These are phyloP conservation scores for Epichloe scottii DNA, from an alignment of 2,329 filamentous ascomycete genomes.

Conservation along the genomic window DNA sequence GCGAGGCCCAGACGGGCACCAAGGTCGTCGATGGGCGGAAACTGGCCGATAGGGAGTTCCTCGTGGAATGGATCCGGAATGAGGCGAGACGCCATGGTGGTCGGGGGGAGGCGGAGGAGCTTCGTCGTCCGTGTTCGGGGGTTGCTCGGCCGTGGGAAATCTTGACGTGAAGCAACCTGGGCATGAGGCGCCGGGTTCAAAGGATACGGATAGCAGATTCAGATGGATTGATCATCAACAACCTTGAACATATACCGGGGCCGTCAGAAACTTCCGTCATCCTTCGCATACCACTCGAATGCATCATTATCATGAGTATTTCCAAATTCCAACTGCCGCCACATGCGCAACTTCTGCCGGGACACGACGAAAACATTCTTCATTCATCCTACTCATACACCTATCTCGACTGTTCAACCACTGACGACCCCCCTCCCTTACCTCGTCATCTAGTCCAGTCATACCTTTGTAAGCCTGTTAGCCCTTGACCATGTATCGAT, in stretches of 20 bases:
- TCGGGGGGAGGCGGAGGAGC: slow-evolving; percentile 27
- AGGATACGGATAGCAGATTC: too few species aligned
- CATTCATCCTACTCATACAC: not conserved
- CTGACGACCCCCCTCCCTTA: too few species aligned
- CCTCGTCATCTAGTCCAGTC: not conserved
- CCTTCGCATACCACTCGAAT: too few species aligned
- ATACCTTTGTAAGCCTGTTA: not conserved
- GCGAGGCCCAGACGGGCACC: slow-evolving; percentile 36
- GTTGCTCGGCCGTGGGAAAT: slow-evolving; percentile 26
- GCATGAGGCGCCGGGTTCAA: too few species aligned
- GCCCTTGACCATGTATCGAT: not conserved
- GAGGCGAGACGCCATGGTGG: slow-evolving; percentile 36
- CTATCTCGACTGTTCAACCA: not conserved
- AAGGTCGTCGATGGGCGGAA: slow-evolving; percentile 36
- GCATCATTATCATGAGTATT: too few species aligned
- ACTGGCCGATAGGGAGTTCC: slow-evolving; percentile 35
- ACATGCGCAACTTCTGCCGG: too few species aligned
- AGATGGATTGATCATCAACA: too few species aligned
- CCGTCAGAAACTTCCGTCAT: too few species aligned
- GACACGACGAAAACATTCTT: not conserved
- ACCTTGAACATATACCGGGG: too few species aligned
- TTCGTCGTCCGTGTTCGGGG: slow-evolving; percentile 21
- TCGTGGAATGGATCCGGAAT: slow-evolving; percentile 40
- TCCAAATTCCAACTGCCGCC: not conserved
- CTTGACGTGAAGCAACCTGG: not conserved